phyloP scores from a whole-genome alignment of 23 red algal species.

The Porphyridium purpureum region DNA sequence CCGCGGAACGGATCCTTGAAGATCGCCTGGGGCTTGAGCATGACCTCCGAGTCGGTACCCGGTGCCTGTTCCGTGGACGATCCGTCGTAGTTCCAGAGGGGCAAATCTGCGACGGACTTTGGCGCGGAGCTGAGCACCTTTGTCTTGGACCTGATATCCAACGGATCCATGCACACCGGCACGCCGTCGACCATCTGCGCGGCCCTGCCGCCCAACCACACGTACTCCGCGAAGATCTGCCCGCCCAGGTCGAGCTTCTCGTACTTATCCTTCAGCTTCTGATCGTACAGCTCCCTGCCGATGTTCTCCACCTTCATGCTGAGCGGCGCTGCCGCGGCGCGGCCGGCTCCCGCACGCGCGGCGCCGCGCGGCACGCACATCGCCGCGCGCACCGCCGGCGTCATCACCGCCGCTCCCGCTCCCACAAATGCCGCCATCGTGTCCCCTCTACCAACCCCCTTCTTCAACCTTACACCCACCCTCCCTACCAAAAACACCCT shows the following conservation, averaged over 20 bases:
- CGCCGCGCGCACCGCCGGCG: too few species aligned
- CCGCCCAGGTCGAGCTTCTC: neutral
- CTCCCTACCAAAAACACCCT: too few species aligned
- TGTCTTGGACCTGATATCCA: constrained; percentile 1
- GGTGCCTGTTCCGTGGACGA: constrained; percentile 82
- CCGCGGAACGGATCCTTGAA: constrained; percentile 91
- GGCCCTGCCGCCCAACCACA: neutral
- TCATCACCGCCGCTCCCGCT: too few species aligned
- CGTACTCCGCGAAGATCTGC: neutral
- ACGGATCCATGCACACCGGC: neutral
- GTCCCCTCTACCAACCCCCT: too few species aligned
- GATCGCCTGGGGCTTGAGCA: constrained; percentile 82
- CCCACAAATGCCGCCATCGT: too few species aligned
- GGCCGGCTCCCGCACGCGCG: too few species aligned
- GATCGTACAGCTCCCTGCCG: neutral
- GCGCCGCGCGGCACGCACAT: too few species aligned
- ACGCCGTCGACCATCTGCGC: neutral
- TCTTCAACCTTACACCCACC: too few species aligned
- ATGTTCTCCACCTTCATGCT: too few species aligned
- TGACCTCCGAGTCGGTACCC: constrained; percentile 78
- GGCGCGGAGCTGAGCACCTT: constrained; percentile 10
- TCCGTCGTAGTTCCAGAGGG: constrained; percentile 98
- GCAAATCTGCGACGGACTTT: constrained; percentile 22
- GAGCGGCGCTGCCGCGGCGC: too few species aligned
- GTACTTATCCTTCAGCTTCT: constrained; percentile 1